phyloP scores from a whole-genome alignment of 176 grass and related monocot species.

The Hyparrhenia diplandra region DNA sequence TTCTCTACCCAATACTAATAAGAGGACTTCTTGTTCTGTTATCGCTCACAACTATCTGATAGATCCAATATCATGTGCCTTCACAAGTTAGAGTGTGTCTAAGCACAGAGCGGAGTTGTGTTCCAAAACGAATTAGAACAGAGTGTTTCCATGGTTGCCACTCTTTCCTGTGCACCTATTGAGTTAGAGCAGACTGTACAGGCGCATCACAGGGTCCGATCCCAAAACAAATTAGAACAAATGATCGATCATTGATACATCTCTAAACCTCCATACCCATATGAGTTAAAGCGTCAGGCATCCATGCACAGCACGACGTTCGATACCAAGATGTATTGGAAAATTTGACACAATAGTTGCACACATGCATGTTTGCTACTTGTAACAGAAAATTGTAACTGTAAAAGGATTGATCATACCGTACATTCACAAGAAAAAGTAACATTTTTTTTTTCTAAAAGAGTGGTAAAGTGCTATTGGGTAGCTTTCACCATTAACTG shows the following conservation, averaged over 20 bases:
- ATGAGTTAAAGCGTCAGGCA: neutral
- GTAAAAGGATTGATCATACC: neutral
- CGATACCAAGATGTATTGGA: neutral
- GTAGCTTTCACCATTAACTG: neutral
- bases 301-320: neutral
- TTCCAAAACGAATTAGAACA: neutral
- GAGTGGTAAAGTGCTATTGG: neutral
- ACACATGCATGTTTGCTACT: neutral
- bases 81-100: neutral
- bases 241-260: neutral
- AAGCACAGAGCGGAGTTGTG: neutral
- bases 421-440: neutral
- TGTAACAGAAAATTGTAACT: neutral
- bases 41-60: neutral
- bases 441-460: neutral
- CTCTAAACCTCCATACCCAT: neutral
- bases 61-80: neutral
- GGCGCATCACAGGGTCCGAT: neutral
- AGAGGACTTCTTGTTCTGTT: neutral
- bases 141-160: neutral
- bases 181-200: neutral
- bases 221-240: neutral
- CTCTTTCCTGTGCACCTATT: neutral
- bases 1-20: neutral
- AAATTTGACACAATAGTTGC: neutral